Evolutionary conservation across 345 rosid species (phyloP).

Genomic region (Schrenkiella parvula): DNA sequence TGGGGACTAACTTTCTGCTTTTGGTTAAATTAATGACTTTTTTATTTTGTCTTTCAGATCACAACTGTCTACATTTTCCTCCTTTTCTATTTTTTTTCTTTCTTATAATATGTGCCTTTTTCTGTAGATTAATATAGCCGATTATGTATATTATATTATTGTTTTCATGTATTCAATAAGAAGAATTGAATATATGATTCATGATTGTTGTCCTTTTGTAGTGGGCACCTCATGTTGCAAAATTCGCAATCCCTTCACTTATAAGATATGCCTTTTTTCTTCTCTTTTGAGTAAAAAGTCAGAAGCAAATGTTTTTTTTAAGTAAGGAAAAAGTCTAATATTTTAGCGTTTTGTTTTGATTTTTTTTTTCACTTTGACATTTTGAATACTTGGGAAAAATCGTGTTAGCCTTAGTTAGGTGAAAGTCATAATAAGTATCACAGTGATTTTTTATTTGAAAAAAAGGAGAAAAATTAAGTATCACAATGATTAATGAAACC

Average conservation of each 20-base stretch:
- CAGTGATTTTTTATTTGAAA: too few species aligned
- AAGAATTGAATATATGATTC: conserved; percentile 12
- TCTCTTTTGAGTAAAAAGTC: conserved; percentile 19
- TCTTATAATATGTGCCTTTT: neutral
- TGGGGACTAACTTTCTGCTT: conserved; percentile 24
- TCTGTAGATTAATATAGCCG: neutral
- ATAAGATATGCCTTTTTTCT: conserved; percentile 31
- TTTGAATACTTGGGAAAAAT: neutral
- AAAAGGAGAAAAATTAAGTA: too few species aligned
- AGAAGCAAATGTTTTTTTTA: neutral
- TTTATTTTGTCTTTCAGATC: neutral
- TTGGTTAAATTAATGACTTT: conserved; percentile 30
- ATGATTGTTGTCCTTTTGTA: conserved; percentile 21
- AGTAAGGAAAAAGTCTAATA: neutral
- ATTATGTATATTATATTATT: neutral
- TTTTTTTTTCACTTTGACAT: neutral
- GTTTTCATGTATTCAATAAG: conserved; percentile 4
- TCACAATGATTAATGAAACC: neutral
- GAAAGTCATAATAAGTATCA: too few species aligned
- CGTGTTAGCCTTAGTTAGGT: too few species aligned
- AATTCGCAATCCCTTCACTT: conserved; percentile 22
- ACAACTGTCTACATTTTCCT: conserved; percentile 26
- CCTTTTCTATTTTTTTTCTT: neutral
- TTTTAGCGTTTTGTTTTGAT: neutral
- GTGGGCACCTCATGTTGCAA: conserved; percentile 31